These are phyloP conservation scores for Leishmania arabica DNA, from an alignment of 208 protist species.

Conservation along the genomic window DNA sequence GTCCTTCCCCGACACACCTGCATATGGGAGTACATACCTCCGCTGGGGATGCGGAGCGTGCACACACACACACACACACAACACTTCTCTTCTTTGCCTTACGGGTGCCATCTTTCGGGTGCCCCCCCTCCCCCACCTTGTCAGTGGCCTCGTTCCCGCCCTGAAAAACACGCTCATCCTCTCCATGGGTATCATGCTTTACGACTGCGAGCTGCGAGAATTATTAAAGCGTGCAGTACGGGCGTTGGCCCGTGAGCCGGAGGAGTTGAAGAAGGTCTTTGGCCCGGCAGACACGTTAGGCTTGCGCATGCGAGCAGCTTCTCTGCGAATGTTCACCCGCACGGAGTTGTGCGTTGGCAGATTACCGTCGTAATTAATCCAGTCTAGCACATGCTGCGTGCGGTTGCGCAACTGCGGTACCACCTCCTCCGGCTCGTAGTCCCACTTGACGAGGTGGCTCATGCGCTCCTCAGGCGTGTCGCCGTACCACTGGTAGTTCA, in stretches of 20 bases:
- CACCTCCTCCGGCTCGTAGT: conserved; percentile 69
- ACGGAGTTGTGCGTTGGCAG: conserved; percentile 82
- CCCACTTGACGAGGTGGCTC: conserved; percentile 86
- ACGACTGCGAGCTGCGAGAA: conserved; percentile 6
- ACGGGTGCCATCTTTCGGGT: not conserved
- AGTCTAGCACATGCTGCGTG: conserved; percentile 76
- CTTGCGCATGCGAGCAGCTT: conserved; percentile 60
- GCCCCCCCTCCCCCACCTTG: not conserved
- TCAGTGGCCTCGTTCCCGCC: not conserved
- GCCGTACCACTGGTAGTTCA: conserved; percentile 93
- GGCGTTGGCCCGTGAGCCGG: conserved; percentile 79
- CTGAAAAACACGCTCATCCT: not conserved
- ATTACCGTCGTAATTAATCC: conserved; percentile 89
- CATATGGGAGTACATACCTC: not conserved
- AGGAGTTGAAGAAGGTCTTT: conserved; percentile 85
- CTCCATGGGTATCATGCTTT: not conserved
- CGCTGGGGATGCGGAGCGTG: not conserved
- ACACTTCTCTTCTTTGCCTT: not conserved
- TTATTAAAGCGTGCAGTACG: conserved; percentile 64
- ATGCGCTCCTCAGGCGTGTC: conserved; percentile 89
- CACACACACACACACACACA: not conserved
- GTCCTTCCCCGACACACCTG: not conserved
- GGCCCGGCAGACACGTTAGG: conserved; percentile 53
- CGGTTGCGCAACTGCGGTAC: conserved; percentile 55
- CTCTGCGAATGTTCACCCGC: conserved; percentile 70